Base-by-base conservation (phyloP, 805 yeast species). In the Blastobotrys americana region DNA sequence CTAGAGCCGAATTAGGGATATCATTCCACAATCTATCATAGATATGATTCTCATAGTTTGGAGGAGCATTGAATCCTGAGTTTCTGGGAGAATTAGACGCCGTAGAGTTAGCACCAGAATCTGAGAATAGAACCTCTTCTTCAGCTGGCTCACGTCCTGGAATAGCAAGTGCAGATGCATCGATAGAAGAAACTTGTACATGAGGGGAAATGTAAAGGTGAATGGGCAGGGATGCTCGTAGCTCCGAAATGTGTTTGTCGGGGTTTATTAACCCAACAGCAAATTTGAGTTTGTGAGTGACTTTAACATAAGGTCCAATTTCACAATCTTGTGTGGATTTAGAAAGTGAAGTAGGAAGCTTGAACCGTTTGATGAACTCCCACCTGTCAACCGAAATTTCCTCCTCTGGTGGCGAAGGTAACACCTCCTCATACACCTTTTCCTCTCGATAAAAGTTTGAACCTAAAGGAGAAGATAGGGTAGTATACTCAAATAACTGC, bases 211-310 rank as follows among this genome's bases (percentile, higher is more conserved):
- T 81, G 61, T 82, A 85, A 27, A 86, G 61, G 22, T 73, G 75
- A 3, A 90, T 71, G 0, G 97, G 97, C 50, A 90, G 68, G 0
- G 96, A 82, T 0, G 97, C 97, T 25, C 97, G 71, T 41, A 90
- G 69, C 61, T 89, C 97, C 0, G 96, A 86, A 2, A 82, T 80
- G 59, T 90, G 97, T 2, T 96, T 96, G 61, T 88, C 97, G 0
- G 94, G 83, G 59, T 93, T 90, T 34, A 78, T 64, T 51, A 93
- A 70, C 1, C 86, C 82, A 46, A 93, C 77, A 6, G 77, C 79
- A 59, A 89, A 85, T 56, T 86, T 83, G 45, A 93, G 65, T 65
- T 88, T 89, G 66, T 93, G 98, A 45, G 95, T 77, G 10, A 93
- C 88, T 61, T 86, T 86, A 47, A 87, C 72, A 57, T 79, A 76